Evolutionary conservation across 345 rosid species (phyloP).

Genomic region (Psidium friedrichsthalianum): DNA sequence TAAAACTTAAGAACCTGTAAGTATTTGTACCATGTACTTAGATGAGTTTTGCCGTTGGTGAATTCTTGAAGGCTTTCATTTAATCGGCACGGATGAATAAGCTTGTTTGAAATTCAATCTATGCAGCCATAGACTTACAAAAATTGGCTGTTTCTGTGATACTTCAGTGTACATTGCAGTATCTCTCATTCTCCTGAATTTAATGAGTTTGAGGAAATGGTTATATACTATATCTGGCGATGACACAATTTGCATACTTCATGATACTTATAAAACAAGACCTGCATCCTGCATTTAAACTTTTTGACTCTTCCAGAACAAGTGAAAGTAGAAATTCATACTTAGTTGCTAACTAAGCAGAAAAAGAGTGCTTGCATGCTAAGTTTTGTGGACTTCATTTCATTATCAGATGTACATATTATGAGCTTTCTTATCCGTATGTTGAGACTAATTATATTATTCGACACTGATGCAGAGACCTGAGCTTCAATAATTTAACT

Average conservation of each 20-base stretch:
- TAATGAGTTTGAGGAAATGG: neutral
- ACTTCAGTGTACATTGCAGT: neutral
- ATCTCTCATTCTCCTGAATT: neutral
- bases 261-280: neutral
- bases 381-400: neutral
- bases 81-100: neutral
- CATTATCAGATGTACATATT: neutral
- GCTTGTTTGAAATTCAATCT: neutral
- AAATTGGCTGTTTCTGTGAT: neutral
- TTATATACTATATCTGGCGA: neutral
- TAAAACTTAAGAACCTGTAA: constrained; percentile 66
- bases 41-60: neutral
- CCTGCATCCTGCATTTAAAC: neutral
- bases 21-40: neutral
- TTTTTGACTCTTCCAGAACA: neutral
- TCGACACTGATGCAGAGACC: constrained; percentile 40
- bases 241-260: neutral
- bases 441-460: neutral
- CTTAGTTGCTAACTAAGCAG: neutral
- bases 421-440: neutral
- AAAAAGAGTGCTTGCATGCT: neutral
- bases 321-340: neutral
- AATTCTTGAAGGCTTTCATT: neutral
- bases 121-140: neutral
- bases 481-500: constrained; percentile 63